phyloP scores from a whole-genome alignment of 768 basidiomycete genomes.

The Xerocomus spinulosus region DNA sequence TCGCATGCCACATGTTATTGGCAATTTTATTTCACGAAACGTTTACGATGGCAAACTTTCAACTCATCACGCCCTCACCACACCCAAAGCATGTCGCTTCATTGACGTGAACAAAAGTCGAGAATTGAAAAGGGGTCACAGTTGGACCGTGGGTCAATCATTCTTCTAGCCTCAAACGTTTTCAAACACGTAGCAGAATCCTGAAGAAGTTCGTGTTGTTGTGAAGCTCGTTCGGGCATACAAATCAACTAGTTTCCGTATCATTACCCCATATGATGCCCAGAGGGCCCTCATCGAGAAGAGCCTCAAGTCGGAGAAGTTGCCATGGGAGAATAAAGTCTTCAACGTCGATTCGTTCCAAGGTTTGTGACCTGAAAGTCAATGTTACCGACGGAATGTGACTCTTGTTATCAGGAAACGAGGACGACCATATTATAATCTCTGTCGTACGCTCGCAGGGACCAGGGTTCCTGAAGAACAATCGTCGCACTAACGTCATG shows the following conservation, averaged over 20 bases:
- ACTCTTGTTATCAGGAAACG: constrained; percentile 55
- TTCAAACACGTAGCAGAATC: constrained; percentile 46
- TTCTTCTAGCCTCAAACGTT: neutral
- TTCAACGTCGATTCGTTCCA: constrained; percentile 81
- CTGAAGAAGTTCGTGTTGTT: constrained; percentile 47
- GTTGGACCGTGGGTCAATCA: constrained; percentile 31
- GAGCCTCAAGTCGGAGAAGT: constrained; percentile 40
- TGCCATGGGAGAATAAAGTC: constrained; percentile 59
- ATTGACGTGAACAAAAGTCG: constrained; percentile 36
- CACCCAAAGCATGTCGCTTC: constrained; percentile 33
- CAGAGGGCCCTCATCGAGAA: constrained; percentile 59
- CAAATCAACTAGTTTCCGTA: constrained; percentile 45
- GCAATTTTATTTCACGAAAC: constrained; percentile 58
- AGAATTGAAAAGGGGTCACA: constrained; percentile 27
- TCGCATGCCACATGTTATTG: constrained; percentile 77
- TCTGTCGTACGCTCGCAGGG: constrained; percentile 58
- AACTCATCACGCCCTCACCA: constrained; percentile 47
- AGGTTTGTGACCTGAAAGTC: constrained; percentile 44
- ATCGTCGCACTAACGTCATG: constrained; percentile 79
- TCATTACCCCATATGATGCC: constrained; percentile 78
- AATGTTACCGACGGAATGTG: constrained; percentile 4
- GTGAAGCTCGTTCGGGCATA: constrained; percentile 52
- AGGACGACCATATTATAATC: constrained; percentile 68
- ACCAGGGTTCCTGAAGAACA: constrained; percentile 60
- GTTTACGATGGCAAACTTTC: constrained; percentile 58